Evolutionary conservation across 2,329 filamentous ascomycete species (phyloP).

Genomic region (Fusarium pseudocircinatum): DNA sequence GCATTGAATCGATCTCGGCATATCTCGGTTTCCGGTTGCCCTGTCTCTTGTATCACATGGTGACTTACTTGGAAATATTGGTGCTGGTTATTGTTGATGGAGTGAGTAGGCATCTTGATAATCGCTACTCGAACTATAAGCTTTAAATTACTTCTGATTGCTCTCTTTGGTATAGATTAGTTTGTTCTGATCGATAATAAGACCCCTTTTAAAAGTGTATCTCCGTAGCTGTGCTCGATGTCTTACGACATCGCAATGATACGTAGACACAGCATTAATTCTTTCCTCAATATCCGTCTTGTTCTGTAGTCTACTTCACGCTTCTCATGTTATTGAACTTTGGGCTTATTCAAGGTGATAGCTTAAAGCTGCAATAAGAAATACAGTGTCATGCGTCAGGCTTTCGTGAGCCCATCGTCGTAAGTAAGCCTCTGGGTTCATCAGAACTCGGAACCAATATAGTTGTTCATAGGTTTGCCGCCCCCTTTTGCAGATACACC

Average conservation of each 20-base stretch:
- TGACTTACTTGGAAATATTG: not conserved
- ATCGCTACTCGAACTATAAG: not conserved
- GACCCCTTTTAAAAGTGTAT: rapidly evolving
- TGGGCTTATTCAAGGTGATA: not conserved
- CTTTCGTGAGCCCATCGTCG: not conserved
- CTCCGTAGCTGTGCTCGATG: not conserved
- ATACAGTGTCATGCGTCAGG: no score
- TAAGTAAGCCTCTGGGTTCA: not conserved
- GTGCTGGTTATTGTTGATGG: not conserved
- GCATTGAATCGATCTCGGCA: not conserved
- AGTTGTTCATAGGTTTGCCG: not conserved
- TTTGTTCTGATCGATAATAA: not conserved
- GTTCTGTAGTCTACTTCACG: not conserved
- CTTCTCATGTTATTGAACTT: not conserved
- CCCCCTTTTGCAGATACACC: rapidly evolving
- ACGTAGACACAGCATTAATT: not conserved
- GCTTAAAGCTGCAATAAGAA: not conserved
- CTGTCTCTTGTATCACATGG: not conserved
- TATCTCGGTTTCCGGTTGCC: not conserved
- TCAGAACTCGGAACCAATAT: not conserved
- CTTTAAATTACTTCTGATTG: rapidly evolving
- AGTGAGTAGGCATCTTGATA: not conserved
- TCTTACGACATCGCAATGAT: not conserved
- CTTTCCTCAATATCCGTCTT: not conserved
- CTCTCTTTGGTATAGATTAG: rapidly evolving